Conservation (phyloP, 805 yeast genomes). For the Hanseniaspora nectarophila region DNA sequence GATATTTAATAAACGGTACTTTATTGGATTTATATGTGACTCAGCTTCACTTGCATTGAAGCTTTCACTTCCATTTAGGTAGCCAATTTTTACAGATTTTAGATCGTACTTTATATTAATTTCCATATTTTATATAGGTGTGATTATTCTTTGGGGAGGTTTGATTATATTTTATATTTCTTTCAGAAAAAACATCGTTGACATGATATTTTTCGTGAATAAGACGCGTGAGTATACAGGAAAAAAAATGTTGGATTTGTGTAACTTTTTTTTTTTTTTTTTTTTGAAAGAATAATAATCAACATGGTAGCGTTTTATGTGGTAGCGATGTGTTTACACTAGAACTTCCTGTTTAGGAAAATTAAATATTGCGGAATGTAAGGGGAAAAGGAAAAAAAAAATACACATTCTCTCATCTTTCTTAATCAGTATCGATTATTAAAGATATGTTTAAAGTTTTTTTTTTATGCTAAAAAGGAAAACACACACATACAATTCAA, state of each 20-base stretch:
- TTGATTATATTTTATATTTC: too few species aligned
- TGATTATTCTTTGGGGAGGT: too few species aligned
- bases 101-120: not conserved
- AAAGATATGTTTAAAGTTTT: too few species aligned
- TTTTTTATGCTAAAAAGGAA: not conserved
- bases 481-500: not conserved
- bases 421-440: too few species aligned
- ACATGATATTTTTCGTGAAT: too few species aligned
- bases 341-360: not conserved
- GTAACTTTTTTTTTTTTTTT: too few species aligned
- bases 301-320: too few species aligned
- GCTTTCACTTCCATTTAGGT: constrained; percentile 8
- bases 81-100: not conserved
- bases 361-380: not conserved
- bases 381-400: not conserved
- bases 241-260: too few species aligned
- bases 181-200: too few species aligned
- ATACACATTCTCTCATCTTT: too few species aligned
- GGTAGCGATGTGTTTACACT: not conserved
- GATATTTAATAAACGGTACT: constrained; percentile 42
- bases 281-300: too few species aligned
- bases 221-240: too few species aligned
- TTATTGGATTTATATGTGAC: constrained; percentile 20
- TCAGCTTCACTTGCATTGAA: not conserved
- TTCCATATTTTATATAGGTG: not conserved